Evolutionary conservation across 164 flowering plant species (phyloP), one percentile per base, ranked within the genome.

Genomic region (Chloranthus sessilifolius): DNA sequence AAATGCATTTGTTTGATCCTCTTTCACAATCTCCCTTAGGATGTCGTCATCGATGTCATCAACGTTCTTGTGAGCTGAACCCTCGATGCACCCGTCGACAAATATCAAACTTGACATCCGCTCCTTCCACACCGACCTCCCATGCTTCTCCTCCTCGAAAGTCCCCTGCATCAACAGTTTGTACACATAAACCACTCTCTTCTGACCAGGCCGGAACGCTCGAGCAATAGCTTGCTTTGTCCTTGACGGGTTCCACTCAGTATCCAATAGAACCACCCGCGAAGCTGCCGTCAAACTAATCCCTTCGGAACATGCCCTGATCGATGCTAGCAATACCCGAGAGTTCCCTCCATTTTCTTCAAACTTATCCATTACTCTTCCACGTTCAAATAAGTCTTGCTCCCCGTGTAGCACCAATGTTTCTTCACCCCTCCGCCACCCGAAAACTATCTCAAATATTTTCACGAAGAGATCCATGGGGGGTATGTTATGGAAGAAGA

Each of bases 201-300:
- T 83, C 66, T 94, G 99, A 29, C 99, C 99, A 24, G 94, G 96
- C n/a, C 99, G 62, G 41, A 81, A 87, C n/a, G 97, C 99, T 5
- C 97, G 77, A 3, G 95, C 96, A 48, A 94, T 82, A 0, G 99
- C 97, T 39, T 94, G 99, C 72, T 89, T 94, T 37, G 85, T 88
- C 77, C 83, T 88, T 1, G 99, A 84, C 30, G 99, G 99, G 55
- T 94, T 94, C 99, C 99, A 94, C 67, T 94, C 97, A 0, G 92
- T 78, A 35, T 94, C 99, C 55, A 94, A 52, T 47, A 94, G 50
- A 26, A 87, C 80, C n/a, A 94, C 95, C 25, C 99, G 71, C 3
- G 99, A 94, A 31, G 99, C 99, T 29, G 97, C 99, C 14, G 95
- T 89, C 62, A 94, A 65, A 63, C 89, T 87, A 25, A 94, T 81